phyloP scores from a whole-genome alignment of 129 eudicot species.

The Lactuca saligna region DNA sequence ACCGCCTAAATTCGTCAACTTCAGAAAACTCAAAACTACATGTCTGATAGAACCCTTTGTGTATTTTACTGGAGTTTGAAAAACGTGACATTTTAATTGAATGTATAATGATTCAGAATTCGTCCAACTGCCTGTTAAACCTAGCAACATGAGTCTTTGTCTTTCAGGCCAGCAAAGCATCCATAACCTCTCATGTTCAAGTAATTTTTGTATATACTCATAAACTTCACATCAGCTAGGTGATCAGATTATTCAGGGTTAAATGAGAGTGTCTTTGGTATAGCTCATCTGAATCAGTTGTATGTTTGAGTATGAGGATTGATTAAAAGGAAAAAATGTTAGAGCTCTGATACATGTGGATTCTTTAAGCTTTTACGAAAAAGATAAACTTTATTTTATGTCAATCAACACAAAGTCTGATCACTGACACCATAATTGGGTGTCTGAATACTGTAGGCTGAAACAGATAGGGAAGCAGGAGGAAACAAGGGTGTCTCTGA shows the following conservation, averaged over 20 bases:
- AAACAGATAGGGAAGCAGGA: slow-evolving; percentile 95
- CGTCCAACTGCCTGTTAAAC: neutral
- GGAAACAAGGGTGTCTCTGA: slow-evolving; percentile 94
- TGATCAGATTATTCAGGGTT: neutral
- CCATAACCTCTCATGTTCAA: neutral
- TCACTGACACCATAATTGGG: slow-evolving; percentile 19
- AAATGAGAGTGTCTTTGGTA: neutral
- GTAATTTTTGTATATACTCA: neutral
- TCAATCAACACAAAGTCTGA: slow-evolving; percentile 10
- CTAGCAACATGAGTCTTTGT: slow-evolving; percentile 10
- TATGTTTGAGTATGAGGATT: no score
- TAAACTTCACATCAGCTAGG: neutral
- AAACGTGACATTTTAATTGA: neutral
- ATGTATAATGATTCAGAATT: neutral
- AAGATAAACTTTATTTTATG: no score
- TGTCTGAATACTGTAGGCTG: slow-evolving; percentile 52
- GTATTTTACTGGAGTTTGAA: neutral
- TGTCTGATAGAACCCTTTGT: neutral
- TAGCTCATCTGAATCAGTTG: no score
- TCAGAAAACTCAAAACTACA: neutral
- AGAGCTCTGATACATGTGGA: no score
- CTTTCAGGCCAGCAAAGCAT: slow-evolving; percentile 5
- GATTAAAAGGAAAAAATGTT: no score
- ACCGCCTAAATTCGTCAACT: neutral
- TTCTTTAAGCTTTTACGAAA: no score